Conservation (phyloP, 306 rosid species). For the Canavalia gladiata region DNA sequence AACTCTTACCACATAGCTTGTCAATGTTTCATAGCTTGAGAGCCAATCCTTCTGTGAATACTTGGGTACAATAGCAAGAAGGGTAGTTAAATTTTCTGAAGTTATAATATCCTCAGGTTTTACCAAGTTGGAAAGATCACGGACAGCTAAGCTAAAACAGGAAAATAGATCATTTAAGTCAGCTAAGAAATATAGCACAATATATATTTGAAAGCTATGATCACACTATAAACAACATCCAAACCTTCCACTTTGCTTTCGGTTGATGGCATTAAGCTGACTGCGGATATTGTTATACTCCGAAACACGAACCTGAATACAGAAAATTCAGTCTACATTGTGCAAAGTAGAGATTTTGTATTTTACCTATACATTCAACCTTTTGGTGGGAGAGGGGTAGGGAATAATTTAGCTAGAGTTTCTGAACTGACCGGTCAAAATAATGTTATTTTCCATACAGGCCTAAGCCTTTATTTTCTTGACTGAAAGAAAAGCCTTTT, state of each 20-base stretch:
- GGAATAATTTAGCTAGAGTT: neutral
- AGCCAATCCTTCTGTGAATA: conserved; percentile 92
- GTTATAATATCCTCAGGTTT: conserved; percentile 78
- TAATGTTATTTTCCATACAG: neutral
- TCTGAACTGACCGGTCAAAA: neutral
- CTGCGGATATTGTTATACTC: conserved; percentile 84
- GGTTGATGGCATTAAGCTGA: conserved; percentile 83
- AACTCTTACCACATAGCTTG: conserved; percentile 78
- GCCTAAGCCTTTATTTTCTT: neutral
- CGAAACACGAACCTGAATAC: conserved; percentile 73
- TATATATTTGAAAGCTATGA: neutral
- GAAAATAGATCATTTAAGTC: conserved; percentile 11
- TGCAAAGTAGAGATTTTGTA: neutral
- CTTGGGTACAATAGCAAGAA: conserved; percentile 59
- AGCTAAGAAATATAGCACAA: conserved; percentile 24
- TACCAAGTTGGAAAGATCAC: conserved; percentile 82
- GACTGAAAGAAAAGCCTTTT: neutral
- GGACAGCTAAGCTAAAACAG: conserved; percentile 74
- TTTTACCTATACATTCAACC: neutral
- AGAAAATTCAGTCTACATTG: neutral
- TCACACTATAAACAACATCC: neutral
- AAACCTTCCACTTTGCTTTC: conserved; percentile 93
- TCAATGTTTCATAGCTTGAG: conserved; percentile 84
- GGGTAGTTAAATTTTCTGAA: conserved; percentile 46
- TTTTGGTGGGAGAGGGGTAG: neutral